Base-by-base conservation (phyloP, 2,329 filamentous ascomycete genomes). In the Apiospora rasikravindrae region DNA sequence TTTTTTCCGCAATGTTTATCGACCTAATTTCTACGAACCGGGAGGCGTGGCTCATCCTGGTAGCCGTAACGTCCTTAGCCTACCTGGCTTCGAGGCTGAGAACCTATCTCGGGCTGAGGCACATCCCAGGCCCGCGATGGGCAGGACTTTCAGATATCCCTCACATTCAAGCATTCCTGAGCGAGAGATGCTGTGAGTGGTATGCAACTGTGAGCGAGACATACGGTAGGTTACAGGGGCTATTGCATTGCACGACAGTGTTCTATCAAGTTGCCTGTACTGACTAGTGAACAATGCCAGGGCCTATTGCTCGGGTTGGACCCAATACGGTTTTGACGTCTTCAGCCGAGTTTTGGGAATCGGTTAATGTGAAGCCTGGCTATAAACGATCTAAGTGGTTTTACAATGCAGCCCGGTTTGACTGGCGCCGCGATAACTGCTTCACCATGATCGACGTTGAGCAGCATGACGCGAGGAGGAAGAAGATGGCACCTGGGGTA, bases 311-410 rank as follows among this genome's bases (percentile, higher is more conserved):
- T 8, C 67, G 70, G 44, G 68, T 73, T 2, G 72, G 70, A 4
- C 72, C 72, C 2, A 71, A 71, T 7, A 61, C 69, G 16, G 53
- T 73, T 7, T 11, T 73, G 26, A 73, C 72, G 11, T 61, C 71
- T 29, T 70, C 71, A 10, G 70, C 72, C 4, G 72, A 73, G 7
- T 42, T 73, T 11, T 40, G 69, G n/a, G 66, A 64, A 16, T 67
- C 66, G 14, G 71, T 73, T 67, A 70, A 42, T 37, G 70, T 70
- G 5, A 70, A 70, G 10, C 71, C 72, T 7, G 22, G 51, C 0
- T 73, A 73, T 67, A 69, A 42, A 22, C 69, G 72, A 8, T 69
- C 70, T 19, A 53, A 57, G n/a, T 73, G 72, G 72, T 73, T 70
- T 29, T 33, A 70, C 4, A 57, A 67, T 5, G 26, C 70, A 33